These are phyloP conservation scores for Aspergillus leporis DNA, from an alignment of 495 filamentous ascomycete species.

Conservation along the genomic window DNA sequence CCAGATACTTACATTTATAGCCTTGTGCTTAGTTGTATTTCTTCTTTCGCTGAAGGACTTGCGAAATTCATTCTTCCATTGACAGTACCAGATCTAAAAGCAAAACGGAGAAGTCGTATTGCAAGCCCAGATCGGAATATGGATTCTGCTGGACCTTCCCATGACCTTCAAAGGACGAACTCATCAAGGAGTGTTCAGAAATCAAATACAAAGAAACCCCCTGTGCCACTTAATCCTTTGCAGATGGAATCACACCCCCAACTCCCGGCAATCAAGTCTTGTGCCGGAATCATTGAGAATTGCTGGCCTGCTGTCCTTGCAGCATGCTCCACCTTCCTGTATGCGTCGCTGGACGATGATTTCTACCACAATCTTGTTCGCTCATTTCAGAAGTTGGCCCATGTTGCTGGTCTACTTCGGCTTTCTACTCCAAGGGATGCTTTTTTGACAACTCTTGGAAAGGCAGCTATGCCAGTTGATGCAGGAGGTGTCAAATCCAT, in stretches of 20 bases:
- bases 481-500: conserved; percentile 47
- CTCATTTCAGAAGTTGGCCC: conserved; percentile 92
- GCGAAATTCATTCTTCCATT: conserved; percentile 91
- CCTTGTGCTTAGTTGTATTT: conserved; percentile 84
- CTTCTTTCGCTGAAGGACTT: conserved; percentile 82
- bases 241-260: conserved; percentile 69
- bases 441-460: conserved; percentile 89
- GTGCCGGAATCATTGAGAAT: conserved; percentile 78
- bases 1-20: conserved; percentile 95
- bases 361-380: conserved; percentile 92
- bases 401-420: conserved; percentile 86
- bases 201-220: conserved; percentile 53
- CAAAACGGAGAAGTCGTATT: conserved; percentile 53
- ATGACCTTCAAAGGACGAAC: conserved; percentile 41
- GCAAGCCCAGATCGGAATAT: conserved; percentile 33
- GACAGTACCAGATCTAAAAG: conserved; percentile 64
- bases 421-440: conserved; percentile 87
- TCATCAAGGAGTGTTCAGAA: conserved; percentile 30
- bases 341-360: conserved; percentile 88
- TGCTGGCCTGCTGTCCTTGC: conserved; percentile 97
- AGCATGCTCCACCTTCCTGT: conserved; percentile 90
- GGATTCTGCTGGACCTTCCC: conserved; percentile 41
- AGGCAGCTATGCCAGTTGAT: conserved; percentile 83
- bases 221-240: conserved; percentile 79
- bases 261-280: conserved; percentile 66